Conservation (phyloP, 306 rosid species). For the Trifolium subterraneum region DNA sequence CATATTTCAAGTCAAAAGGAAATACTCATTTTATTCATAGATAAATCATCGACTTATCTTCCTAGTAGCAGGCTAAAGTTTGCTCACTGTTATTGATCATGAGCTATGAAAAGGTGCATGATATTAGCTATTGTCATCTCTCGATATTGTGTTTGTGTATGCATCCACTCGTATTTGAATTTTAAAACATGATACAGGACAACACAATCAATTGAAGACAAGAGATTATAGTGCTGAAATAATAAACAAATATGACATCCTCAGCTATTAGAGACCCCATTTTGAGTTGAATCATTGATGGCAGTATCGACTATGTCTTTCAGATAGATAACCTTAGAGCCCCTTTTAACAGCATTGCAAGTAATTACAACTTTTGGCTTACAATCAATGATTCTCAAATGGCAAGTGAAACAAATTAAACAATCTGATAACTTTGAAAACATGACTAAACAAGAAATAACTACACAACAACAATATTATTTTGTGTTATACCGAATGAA, state of each 20-base stretch:
- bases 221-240: constrained; percentile 18
- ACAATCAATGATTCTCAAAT: constrained; percentile 33
- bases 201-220: constrained; percentile 5
- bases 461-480: neutral
- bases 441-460: constrained; percentile 17
- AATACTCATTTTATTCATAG: constrained; percentile 7
- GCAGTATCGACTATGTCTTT: constrained; percentile 91
- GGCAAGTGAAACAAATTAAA: constrained; percentile 22
- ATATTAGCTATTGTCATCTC: constrained; percentile 26
- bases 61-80: constrained; percentile 19
- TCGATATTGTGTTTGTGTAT: constrained; percentile 1
- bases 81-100: constrained; percentile 14
- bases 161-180: constrained; percentile 7
- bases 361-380: constrained; percentile 84
- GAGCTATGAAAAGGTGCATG: constrained; percentile 16
- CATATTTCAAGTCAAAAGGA: neutral
- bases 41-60: constrained; percentile 9
- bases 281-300: constrained; percentile 65
- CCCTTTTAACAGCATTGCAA: constrained; percentile 94
- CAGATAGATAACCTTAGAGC: constrained; percentile 74
- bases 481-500: constrained; percentile 78
- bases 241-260: constrained; percentile 39
- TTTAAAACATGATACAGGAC: constrained; percentile 18
- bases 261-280: constrained; percentile 72
- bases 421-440: constrained; percentile 18